phyloP scores from a whole-genome alignment of 306 rosid species.

The Dryas octopetala region DNA sequence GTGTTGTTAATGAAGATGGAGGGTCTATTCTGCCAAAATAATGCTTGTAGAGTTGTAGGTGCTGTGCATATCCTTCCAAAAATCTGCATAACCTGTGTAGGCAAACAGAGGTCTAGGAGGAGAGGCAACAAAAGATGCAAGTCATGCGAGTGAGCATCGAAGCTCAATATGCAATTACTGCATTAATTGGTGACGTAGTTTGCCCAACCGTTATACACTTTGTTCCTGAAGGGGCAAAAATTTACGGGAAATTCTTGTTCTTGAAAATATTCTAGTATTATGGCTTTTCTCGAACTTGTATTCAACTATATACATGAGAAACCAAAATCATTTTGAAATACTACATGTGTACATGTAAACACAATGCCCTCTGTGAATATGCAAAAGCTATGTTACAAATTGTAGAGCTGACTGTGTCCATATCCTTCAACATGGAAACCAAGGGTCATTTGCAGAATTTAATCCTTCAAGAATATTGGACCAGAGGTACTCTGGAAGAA shows the following conservation, averaged over 20 bases:
- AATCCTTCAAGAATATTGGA: neutral
- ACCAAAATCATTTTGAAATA: neutral
- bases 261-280: neutral
- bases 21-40: no score
- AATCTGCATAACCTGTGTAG: no score
- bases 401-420: neutral
- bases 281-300: neutral
- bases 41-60: neutral
- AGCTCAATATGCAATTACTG: neutral
- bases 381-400: no score
- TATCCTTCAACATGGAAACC: neutral
- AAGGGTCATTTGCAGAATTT: no score
- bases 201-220: neutral
- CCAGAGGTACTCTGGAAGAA: neutral
- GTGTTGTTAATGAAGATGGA: neutral
- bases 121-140: neutral
- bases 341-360: slow-evolving; percentile 10
- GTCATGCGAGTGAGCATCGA: neutral
- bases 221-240: neutral
- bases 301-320: slow-evolving; percentile 2
- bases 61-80: no score
- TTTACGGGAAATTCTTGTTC: neutral
- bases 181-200: no score
- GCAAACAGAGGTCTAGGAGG: no score
- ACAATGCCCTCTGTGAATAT: neutral